These are phyloP conservation scores for Phaeodactylum tricornutum DNA, from an alignment of 108 stramenopile genomes.

Conservation along the genomic window DNA sequence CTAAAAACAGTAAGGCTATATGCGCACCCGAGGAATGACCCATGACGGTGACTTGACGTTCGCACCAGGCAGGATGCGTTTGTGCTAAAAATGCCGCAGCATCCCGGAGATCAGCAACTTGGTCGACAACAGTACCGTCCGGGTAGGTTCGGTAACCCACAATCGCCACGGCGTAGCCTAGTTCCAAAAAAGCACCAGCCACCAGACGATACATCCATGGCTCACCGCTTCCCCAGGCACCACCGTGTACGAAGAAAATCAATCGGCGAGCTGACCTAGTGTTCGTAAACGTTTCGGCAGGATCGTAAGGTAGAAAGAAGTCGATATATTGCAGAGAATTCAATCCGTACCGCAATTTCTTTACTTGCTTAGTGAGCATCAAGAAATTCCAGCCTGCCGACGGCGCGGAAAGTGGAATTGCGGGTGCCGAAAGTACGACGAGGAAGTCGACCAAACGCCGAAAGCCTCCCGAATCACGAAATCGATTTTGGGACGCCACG, in stretches of 20 bases:
- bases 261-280: slow-evolving; percentile 6
- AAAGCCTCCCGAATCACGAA: slow-evolving; percentile 59
- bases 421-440: slow-evolving; percentile 25
- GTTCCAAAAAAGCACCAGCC: slow-evolving; percentile 45
- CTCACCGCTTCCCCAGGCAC: slow-evolving; percentile 72
- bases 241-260: slow-evolving; percentile 59
- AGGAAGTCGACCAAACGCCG: slow-evolving; percentile 33
- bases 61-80: slow-evolving; percentile 18
- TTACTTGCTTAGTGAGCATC: slow-evolving; percentile 12
- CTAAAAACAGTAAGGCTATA: slow-evolving; percentile 43
- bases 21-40: slow-evolving; percentile 81
- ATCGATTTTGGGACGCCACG: slow-evolving; percentile 32
- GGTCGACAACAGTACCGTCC: slow-evolving; percentile 32
- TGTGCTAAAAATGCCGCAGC: slow-evolving; percentile 13
- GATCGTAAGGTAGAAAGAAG: slow-evolving; percentile 31
- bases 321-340: slow-evolving; percentile 59
- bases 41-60: slow-evolving; percentile 40
- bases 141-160: slow-evolving; percentile 77
- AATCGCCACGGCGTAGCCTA: slow-evolving; percentile 43
- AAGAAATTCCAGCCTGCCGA: slow-evolving; percentile 25
- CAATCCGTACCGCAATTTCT: slow-evolving; percentile 29
- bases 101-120: slow-evolving; percentile 46
- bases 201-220: slow-evolving; percentile 74
- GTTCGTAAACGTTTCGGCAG: neutral
- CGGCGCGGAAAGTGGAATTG: slow-evolving; percentile 25